A percentile compares a stretch with the other conserved stretches of the same genome.
These are phyloP conservation scores for Peronospora farinosa DNA, from an alignment of 352 stramenopile species.

Conservation along the genomic window DNA sequence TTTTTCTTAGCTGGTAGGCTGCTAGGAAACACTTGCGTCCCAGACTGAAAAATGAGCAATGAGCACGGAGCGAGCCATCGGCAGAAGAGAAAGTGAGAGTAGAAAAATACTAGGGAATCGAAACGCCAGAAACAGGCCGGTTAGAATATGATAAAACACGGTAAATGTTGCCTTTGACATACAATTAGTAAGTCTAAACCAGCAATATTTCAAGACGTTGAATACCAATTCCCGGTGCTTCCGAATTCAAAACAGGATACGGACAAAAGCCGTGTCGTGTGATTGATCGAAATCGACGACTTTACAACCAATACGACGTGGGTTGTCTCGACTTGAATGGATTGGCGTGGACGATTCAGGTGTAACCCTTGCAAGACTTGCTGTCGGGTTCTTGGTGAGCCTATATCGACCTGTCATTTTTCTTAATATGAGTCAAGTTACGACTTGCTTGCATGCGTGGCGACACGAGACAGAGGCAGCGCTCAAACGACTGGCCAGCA, in stretches of 20 bases:
- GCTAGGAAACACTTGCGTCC: slow-evolving; percentile 36
- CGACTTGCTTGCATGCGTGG: no score
- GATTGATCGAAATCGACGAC: slow-evolving; percentile 18
- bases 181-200: slow-evolving; percentile 1
- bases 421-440: no score
- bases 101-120: slow-evolving; percentile 15
- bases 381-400: no score
- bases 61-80: slow-evolving; percentile 41
- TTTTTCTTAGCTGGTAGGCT: slow-evolving; percentile 6
- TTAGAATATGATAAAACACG: slow-evolving; percentile 12
- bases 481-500: no score
- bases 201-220: slow-evolving; percentile 1
- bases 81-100: slow-evolving; percentile 33
- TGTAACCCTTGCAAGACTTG: no score
- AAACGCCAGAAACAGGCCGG: slow-evolving; percentile 28
- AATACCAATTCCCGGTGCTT: background rate
- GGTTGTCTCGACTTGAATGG: no score
- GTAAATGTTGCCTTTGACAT: background rate
- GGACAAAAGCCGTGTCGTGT: background rate
- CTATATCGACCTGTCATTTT: no score
- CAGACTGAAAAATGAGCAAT: slow-evolving; percentile 59
- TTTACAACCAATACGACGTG: slow-evolving; percentile 12
- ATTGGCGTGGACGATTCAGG: no score
- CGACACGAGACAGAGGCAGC: no score
- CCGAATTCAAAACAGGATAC: background rate